Conservation (phyloP, 2,329 filamentous ascomycete genomes). For the Colletotrichum lini region DNA sequence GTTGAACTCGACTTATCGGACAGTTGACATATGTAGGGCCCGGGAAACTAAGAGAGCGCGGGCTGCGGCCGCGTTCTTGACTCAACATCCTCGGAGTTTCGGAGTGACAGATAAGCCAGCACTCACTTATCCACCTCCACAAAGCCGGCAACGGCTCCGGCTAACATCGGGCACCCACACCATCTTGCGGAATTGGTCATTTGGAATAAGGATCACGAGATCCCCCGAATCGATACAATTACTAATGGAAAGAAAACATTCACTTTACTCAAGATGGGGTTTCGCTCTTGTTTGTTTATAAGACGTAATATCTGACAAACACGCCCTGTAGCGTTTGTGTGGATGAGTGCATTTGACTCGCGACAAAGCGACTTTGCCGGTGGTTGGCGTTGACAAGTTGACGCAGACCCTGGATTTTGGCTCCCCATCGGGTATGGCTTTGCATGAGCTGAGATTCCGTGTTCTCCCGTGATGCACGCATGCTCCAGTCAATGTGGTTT, state of each 20-base stretch:
- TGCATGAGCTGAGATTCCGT: not conserved
- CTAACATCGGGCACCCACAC: slow-evolving; percentile 29
- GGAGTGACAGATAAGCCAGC: slow-evolving; percentile 21
- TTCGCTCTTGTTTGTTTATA: not conserved
- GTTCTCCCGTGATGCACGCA: not conserved
- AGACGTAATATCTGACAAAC: not conserved
- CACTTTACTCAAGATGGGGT: not conserved
- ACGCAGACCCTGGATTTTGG: not conserved
- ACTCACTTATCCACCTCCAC: slow-evolving; percentile 10
- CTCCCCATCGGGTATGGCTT: not conserved
- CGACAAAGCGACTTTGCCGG: not conserved
- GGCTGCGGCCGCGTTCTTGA: not conserved
- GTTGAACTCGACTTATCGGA: not conserved
- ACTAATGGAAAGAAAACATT: slow-evolving; percentile 4
- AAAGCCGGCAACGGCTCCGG: slow-evolving; percentile 22
- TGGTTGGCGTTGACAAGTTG: not conserved
- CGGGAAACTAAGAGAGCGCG: not conserved
- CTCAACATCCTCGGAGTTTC: slow-evolving; percentile 7
- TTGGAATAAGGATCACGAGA: slow-evolving; percentile 15
- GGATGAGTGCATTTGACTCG: not conserved
- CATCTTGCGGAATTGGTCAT: slow-evolving; percentile 34
- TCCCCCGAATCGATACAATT: slow-evolving; percentile 13
- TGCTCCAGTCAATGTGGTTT: not conserved
- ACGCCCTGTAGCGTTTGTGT: not conserved
- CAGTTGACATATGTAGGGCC: not conserved